These are phyloP conservation scores for Volvox africanus DNA, from an alignment of 139 green algal species.

Conservation along the genomic window DNA sequence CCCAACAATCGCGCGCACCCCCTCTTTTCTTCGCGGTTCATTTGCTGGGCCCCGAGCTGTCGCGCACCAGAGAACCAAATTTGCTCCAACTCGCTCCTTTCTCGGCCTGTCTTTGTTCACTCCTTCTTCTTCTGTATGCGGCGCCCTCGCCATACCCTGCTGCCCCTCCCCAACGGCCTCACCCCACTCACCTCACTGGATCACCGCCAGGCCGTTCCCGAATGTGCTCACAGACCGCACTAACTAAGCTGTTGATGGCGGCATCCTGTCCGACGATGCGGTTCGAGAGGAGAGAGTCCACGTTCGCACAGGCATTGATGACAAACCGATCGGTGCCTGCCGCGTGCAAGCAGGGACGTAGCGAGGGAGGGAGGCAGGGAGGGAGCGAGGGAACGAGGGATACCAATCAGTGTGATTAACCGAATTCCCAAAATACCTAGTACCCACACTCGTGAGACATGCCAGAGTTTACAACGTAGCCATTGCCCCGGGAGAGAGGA, in stretches of 20 bases:
- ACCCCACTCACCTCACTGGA: background rate
- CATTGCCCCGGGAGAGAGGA: no score
- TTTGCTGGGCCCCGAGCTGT: no score
- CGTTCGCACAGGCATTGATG: constrained; percentile 68
- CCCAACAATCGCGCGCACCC: no score
- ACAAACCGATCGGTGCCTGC: constrained; percentile 65
- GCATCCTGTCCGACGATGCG: constrained; percentile 86
- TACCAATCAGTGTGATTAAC: background rate
- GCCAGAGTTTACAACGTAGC: no score
- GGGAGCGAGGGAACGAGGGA: background rate
- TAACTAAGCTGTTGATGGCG: constrained; percentile 69
- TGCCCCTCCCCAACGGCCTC: background rate
- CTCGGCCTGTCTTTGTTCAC: no score
- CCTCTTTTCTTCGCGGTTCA: no score
- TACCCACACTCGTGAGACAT: no score
- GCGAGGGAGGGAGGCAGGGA: background rate
- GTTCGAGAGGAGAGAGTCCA: constrained; percentile 69
- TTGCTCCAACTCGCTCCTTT: no score
- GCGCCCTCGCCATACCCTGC: no score
- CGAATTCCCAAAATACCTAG: no score
- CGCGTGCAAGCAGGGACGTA: background rate
- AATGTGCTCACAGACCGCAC: constrained; percentile 89
- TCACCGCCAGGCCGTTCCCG: background rate
- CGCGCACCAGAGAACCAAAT: no score
- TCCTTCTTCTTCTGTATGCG: no score